Percentiles rank a stretch among this genome's conserved stretches.
These are phyloP conservation scores for Pyrenophora teres DNA, from an alignment of 2,329 filamentous ascomycete species.

Conservation along the genomic window DNA sequence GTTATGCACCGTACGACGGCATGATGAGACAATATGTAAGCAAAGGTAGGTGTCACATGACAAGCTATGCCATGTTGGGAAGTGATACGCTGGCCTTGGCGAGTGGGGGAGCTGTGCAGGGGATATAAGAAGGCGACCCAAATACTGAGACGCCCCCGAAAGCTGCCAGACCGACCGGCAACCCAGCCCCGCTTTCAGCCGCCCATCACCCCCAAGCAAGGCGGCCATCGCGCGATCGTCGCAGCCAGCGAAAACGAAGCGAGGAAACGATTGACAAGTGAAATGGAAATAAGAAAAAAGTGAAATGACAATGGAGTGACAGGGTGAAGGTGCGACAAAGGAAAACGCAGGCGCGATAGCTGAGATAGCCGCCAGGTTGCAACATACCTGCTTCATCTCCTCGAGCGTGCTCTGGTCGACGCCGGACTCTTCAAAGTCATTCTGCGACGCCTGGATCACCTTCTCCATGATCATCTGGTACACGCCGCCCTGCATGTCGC, in stretches of 20 bases:
- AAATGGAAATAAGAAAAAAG: conserved; percentile 6
- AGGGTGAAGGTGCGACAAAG: conserved; percentile 13
- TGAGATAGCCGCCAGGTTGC: conserved; percentile 22
- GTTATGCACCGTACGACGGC: conserved; percentile 10
- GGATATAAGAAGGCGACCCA: conserved; percentile 55
- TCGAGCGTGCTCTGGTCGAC: conserved; percentile 85
- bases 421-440: conserved; percentile 96
- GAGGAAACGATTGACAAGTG: conserved; percentile 14
- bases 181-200: conserved; percentile 53
- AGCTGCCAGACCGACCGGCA: conserved; percentile 43
- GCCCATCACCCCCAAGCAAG: conserved; percentile 39
- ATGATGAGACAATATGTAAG: conserved; percentile 3
- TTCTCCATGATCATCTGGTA: conserved; percentile 92
- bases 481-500: conserved; percentile 64
- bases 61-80: conserved; percentile 40
- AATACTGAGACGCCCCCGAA: conserved; percentile 51
- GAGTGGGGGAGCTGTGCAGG: conserved; percentile 45
- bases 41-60: conserved; percentile 40
- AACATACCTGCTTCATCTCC: conserved; percentile 83
- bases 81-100: conserved; percentile 43
- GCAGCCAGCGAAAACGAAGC: conserved; percentile 24
- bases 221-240: conserved; percentile 25
- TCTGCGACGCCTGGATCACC: conserved; percentile 66
- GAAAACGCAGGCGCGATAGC: conserved; percentile 23
- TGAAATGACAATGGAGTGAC: conserved; percentile 9